Evolutionary conservation across 2,329 filamentous ascomycete species (phyloP), one percentile per base, ranked within the genome.

Genomic region (Phialophora macrospora): DNA sequence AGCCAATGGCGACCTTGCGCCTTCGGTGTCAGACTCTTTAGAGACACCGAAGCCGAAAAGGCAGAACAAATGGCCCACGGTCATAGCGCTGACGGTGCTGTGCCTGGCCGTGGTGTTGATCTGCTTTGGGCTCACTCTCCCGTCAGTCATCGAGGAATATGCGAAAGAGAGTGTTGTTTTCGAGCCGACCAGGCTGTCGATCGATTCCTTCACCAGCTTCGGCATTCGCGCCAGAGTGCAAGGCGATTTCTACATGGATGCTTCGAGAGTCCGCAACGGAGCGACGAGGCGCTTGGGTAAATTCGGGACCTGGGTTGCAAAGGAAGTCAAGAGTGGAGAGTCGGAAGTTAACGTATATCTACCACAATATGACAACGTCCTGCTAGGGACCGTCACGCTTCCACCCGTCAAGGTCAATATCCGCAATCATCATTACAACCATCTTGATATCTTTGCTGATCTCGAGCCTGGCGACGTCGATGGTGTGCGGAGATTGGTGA

Each of bases 101-200:
- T 90, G 85, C 56, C 71, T 86, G 1, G 73, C 88, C 6, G 82
- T 89, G 5, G 72, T 94, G 24, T 76, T 83, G 30, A 92, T 96
- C 71, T 88, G 90, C 17, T 80, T 94, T 63, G 92, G 88, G 17
- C 97, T 97, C 79, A 85, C 96, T 61, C 86, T 90, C 0, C 93
- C 94, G 1, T 88, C 90, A 17, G 87, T 89, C 7, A 87, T 96
- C 11, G 88, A 96, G 77, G 86, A 92, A 75, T 99, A 99, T 77
- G 91, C 90, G 56, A 90, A 94, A 78, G 84, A 93, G 76, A 92
- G 93, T 2, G 84, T 89, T 26, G 87, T 94, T 20, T 86, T 99
- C 70, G 87, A 93, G 74, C 92, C 95, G 1, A 93, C 90, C 5
- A 90, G 89, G 71, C 79, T 99, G 22, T 92, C 93, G 1, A 88